Evolutionary conservation across 345 rosid genomes (phyloP), one percentile per base, ranked within the genome.

Genomic region (Moricandia arvensis): DNA sequence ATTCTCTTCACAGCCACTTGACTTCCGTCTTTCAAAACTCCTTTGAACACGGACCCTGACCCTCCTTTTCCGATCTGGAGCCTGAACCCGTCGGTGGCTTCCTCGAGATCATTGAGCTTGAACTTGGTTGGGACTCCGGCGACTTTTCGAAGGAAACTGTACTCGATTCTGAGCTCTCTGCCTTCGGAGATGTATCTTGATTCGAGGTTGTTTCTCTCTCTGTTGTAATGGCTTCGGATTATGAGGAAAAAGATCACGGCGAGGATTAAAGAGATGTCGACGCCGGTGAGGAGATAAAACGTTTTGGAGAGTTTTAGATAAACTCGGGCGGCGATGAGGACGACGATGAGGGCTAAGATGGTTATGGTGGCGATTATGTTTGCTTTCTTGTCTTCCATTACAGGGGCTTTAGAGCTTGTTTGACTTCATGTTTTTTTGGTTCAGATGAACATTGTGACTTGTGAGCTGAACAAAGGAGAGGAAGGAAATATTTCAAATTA

Each of bases 381-480:
- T 16, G 80, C 86, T 80, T 83, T 89, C 87, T 77, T 87, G 81
- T 89, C 87, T 84, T 88, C 98, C 98, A 91, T 91, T 81, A 83
- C 38, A 76, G 68, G 12, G 64, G 11, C 7, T 15, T 75, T 68
- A 51, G 66, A 55, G 65, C 75, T 57, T 57, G 7, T 57, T 13
- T 57, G 61, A 6, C 61, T 78, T 76, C 77, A 57, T 18, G 35
- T 34, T 43, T 65, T 31, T 33, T 4, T 66, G 43, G 17, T 26
- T 62, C 63, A 26, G 63, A 68, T 68, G 63, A 69, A 38, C 74
- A 61, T 55, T 7, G 30, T 55, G 59, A 33, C 37, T 17, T 5
- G 62, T 18, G 59, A 38, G 54, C 34, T 38, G 59, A 64, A 34
- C 64, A 64, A 49, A 11, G 7, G 49, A 43, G 17, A 51, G 24